These are phyloP conservation scores for Penicillium sp. DNA, from an alignment of 2,329 filamentous ascomycete genomes.

Conservation along the genomic window DNA sequence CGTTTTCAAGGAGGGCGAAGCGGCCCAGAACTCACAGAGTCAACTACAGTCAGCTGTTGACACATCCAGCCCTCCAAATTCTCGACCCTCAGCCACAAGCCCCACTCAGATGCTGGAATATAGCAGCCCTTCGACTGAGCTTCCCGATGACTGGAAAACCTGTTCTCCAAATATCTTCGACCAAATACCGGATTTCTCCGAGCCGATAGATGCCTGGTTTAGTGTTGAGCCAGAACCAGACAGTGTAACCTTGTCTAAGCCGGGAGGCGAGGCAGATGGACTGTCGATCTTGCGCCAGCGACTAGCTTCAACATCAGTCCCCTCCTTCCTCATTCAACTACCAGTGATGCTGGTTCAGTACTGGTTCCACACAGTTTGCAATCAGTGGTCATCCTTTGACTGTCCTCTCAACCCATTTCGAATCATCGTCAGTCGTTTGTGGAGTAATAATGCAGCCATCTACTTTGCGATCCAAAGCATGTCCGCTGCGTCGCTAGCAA, in stretches of 20 bases:
- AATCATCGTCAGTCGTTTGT: slow-evolving; percentile 22
- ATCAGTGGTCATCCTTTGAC: slow-evolving; percentile 27
- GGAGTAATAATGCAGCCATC: slow-evolving; percentile 25
- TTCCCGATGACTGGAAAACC: slow-evolving; percentile 15
- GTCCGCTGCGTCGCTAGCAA: slow-evolving; percentile 26
- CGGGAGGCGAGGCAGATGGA: slow-evolving; percentile 12
- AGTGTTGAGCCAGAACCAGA: slow-evolving; percentile 2
- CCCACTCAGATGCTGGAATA: neutral
- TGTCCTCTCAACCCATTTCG: slow-evolving; percentile 25
- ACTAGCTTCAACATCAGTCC: slow-evolving; percentile 18
- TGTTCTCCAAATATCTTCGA: slow-evolving; percentile 16
- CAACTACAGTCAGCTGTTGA: neutral
- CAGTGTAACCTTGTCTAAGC: slow-evolving; percentile 1
- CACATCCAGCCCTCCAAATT: neutral
- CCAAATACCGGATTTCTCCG: slow-evolving; percentile 17
- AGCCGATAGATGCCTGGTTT: slow-evolving; percentile 6
- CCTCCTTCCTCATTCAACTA: slow-evolving; percentile 24
- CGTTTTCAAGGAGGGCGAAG: slow-evolving; percentile 18
- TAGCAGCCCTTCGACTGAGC: slow-evolving; percentile 1
- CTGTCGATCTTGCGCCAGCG: slow-evolving; percentile 21
- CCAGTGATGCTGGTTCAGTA: slow-evolving; percentile 26
- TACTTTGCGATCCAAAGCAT: slow-evolving; percentile 30
- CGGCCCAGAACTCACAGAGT: neutral
- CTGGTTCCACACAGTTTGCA: slow-evolving; percentile 26
- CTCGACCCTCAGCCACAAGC: neutral